Conservation (phyloP, 2,329 filamentous ascomycete species). For the Xylaria sp. region DNA sequence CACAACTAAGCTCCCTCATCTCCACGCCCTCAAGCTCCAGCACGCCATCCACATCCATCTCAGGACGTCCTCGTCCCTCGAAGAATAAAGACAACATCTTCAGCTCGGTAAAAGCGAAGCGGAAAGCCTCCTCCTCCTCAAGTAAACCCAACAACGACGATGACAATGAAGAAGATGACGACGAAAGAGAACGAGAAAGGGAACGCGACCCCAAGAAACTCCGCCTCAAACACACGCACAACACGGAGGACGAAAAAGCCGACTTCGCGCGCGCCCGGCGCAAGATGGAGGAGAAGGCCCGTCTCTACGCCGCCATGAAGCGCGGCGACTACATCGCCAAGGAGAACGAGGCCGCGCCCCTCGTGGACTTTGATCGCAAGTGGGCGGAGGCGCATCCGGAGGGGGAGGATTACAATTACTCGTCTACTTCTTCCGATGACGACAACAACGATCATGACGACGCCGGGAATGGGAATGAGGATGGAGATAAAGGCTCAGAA, state of each 20-base stretch:
- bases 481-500: constrained; percentile 40
- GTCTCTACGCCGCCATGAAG: constrained; percentile 84
- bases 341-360: constrained; percentile 58
- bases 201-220: constrained; percentile 26
- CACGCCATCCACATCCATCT: constrained; percentile 36
- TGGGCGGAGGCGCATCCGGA: constrained; percentile 73
- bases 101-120: constrained; percentile 39
- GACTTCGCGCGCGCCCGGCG: constrained; percentile 67
- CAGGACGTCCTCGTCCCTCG: constrained; percentile 48
- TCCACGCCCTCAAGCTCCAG: constrained; percentile 44
- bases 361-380: constrained; percentile 94
- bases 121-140: constrained; percentile 35
- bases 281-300: constrained; percentile 85
- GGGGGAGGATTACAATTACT: constrained; percentile 29
- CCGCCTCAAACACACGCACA: constrained; percentile 46
- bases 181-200: background rate
- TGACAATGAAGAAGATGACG: background rate
- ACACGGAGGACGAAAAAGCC: constrained; percentile 58
- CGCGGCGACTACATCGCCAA: constrained; percentile 73
- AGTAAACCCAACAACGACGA: constrained; percentile 32
- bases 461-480: constrained; percentile 27
- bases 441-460: constrained; percentile 42
- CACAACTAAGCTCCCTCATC: constrained; percentile 79
- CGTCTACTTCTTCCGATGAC: constrained; percentile 43
- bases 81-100: constrained; percentile 66